Conservation (phyloP, 2,329 filamentous ascomycete species). For the Trichoderma lentiforme region DNA sequence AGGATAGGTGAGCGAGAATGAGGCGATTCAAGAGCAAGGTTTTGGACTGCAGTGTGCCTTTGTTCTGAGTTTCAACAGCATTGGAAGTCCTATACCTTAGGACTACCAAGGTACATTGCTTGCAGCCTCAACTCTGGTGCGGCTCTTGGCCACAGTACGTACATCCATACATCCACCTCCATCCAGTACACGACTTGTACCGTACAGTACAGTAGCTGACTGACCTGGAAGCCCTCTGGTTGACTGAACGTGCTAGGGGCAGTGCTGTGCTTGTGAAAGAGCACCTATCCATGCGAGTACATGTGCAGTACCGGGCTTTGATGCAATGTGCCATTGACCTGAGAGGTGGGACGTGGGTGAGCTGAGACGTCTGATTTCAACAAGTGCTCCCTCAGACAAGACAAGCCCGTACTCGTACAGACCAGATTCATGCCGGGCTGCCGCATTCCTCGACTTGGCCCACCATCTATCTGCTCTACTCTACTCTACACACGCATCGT, state of each 20-base stretch:
- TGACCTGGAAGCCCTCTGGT: neutral
- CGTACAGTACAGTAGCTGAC: neutral
- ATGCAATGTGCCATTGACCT: neutral
- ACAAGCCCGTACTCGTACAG: neutral
- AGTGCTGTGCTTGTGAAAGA: neutral
- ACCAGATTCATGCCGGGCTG: neutral
- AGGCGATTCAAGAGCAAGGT: conserved; percentile 2
- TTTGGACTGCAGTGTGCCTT: neutral
- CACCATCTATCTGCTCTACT: too few species aligned
- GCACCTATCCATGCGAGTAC: too few species aligned
- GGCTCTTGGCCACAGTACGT: neutral
- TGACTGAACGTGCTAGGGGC: neutral
- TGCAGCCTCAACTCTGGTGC: neutral
- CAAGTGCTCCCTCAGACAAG: neutral
- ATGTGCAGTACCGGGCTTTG: neutral
- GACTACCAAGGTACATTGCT: neutral
- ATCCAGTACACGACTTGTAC: neutral
- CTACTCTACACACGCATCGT: neutral
- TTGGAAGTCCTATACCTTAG: too few species aligned
- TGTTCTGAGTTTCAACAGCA: neutral
- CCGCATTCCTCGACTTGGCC: too few species aligned
- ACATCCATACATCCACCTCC: neutral
- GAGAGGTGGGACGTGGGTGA: neutral
- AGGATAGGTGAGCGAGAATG: neutral
- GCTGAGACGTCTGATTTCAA: neutral